phyloP scores from a whole-genome alignment of 2,329 filamentous ascomycete species.

The Fulvia fulva region DNA sequence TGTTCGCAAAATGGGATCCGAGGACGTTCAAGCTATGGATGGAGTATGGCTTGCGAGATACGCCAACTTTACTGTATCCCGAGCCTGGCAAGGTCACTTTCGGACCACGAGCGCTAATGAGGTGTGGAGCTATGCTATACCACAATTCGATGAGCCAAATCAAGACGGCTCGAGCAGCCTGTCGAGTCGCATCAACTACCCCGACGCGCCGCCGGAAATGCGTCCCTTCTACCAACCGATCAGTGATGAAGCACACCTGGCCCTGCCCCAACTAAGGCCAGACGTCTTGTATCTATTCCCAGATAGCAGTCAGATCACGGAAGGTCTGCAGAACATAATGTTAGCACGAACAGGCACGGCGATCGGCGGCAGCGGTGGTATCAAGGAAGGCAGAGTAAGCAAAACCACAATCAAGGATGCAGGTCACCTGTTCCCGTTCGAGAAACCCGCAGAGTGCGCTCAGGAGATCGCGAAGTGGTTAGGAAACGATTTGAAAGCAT shows the following conservation, averaged over 20 bases:
- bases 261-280: not conserved
- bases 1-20: not conserved
- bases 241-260: not conserved
- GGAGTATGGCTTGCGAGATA: not conserved
- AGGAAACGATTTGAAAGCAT: not conserved
- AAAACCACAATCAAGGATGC: not conserved
- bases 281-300: not conserved
- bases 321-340: not conserved
- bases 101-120: not conserved
- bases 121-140: not conserved
- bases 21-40: not conserved
- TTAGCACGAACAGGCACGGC: not conserved
- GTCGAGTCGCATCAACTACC: not conserved
- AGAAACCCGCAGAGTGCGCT: not conserved
- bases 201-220: not conserved
- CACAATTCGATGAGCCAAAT: not conserved
- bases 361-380: not conserved
- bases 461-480: not conserved
- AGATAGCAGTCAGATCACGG: not conserved
- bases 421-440: not conserved
- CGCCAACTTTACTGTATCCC: not conserved
- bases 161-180: not conserved
- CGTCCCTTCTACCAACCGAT: not conserved
- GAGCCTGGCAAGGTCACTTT: slow-evolving; percentile 1
- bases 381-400: not conserved